Conservation (phyloP, 2,329 filamentous ascomycete genomes). For the Hirsutella rhossiliensis region DNA sequence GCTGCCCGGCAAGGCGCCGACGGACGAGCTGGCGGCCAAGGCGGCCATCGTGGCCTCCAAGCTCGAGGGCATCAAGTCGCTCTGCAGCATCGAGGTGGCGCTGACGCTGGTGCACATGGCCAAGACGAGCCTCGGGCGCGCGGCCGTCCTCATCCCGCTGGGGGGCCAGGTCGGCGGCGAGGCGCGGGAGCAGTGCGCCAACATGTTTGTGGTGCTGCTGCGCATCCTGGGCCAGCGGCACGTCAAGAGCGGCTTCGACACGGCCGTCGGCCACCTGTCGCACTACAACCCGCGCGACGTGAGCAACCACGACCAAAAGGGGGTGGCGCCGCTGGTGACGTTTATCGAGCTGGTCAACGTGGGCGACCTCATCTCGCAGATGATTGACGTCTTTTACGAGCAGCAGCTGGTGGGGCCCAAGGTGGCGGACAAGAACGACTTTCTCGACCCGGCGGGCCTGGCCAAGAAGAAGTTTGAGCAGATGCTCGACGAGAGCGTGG, state of each 20-base stretch:
- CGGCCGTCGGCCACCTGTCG: slow-evolving; percentile 80
- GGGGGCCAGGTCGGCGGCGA: slow-evolving; percentile 72
- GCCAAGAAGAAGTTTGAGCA: slow-evolving; percentile 99
- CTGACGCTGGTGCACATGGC: slow-evolving; percentile 80
- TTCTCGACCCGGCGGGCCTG: slow-evolving; percentile 79
- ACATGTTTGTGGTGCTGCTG: slow-evolving; percentile 76
- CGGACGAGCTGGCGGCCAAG: slow-evolving; percentile 87
- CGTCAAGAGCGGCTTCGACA: slow-evolving; percentile 86
- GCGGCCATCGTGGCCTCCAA: slow-evolving; percentile 94
- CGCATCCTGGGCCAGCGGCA: slow-evolving; percentile 77
- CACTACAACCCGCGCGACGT: slow-evolving; percentile 83
- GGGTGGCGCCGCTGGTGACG: slow-evolving; percentile 82
- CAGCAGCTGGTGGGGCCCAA: slow-evolving; percentile 78
- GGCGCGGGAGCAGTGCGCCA: slow-evolving; percentile 76
- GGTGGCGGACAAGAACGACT: slow-evolving; percentile 86
- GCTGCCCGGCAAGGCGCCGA: slow-evolving; percentile 56
- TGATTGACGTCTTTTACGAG: slow-evolving; percentile 98
- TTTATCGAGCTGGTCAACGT: slow-evolving; percentile 98
- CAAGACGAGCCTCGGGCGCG: slow-evolving; percentile 76
- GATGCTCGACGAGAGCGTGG: slow-evolving; percentile 94
- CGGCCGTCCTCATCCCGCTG: slow-evolving; percentile 69
- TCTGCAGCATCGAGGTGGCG: slow-evolving; percentile 95
- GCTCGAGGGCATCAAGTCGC: slow-evolving; percentile 83
- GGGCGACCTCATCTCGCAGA: slow-evolving; percentile 93
- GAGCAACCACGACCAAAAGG: slow-evolving; percentile 56